Base-by-base conservation (phyloP, 306 rosid species). In the Elaeagnus macrophylla region DNA sequence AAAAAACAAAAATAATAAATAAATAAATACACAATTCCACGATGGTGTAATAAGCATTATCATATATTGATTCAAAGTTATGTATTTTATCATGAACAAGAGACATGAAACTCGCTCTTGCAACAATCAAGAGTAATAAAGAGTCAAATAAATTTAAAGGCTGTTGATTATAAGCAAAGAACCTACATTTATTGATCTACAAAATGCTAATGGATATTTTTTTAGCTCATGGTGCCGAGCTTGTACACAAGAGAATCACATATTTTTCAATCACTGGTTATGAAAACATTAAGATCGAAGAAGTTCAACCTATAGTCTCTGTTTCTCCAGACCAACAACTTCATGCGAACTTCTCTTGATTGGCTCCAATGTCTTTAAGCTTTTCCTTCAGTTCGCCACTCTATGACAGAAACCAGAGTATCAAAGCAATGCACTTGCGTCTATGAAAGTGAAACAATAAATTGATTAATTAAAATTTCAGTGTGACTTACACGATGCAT, bases 401-500 rank as follows among this genome's bases (percentile, higher is more conserved):
- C 97, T 86, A 57, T 74, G 5, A 48, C 42, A 60, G 37, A 40
- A 12, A 59, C 35, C 14, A 67, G 35, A 20, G 19, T 9, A 16
- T 71, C 55, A 72, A 53, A 54, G 19, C 45, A 49, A 41, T 51
- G 59, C 48, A 52, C 15, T 69, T 39, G 8, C n/a, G 36, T 55
- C 40, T 47, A 25, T n/a, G 46, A 45, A 67, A 17, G 45, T 12
- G 49, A 5, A 57, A 37, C 42, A 36, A 35, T n/a, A 66, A 19
- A 7, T 2, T 19, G 37, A 18, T 3, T 37, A 44, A 9, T 54
- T 44, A 47, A 36, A 60, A 52, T 19, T 13, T 38, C 37, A 53
- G 12, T 49, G 52, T 39, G 50, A 69, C 66, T 45, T 61, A 86
- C 97, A 91, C 81, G 83, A 61, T 90, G 95, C 86, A 90, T 56